A percentile compares a stretch with the other conserved stretches of the same genome.
These are phyloP conservation scores for Xanthoconium separans DNA, from an alignment of 1,284 basidiomycete species.

Conservation along the genomic window DNA sequence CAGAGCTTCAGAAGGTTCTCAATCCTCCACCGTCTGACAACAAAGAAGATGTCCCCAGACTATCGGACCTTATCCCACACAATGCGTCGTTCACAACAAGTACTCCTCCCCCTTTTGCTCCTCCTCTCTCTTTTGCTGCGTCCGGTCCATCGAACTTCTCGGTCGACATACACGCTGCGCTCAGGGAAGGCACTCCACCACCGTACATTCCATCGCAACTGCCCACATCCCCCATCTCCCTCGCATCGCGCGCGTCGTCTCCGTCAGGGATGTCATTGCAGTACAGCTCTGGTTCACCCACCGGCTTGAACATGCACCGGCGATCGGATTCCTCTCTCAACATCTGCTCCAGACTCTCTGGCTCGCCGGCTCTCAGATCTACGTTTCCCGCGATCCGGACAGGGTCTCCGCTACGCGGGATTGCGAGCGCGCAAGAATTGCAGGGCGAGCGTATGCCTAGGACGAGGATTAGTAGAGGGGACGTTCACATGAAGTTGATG, in stretches of 20 bases:
- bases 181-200: conserved; percentile 5
- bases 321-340: conserved; percentile 26
- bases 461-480: conserved; percentile 51
- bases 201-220: conserved; percentile 4
- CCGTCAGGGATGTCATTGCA: conserved; percentile 11
- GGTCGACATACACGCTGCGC: background rate
- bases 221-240: conserved; percentile 1
- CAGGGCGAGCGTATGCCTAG: conserved; percentile 26
- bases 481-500: conserved; percentile 49
- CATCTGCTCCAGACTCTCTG: conserved; percentile 13
- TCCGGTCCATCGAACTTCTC: conserved; percentile 21
- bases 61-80: conserved; percentile 25
- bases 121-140: conserved; percentile 19
- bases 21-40: conserved; percentile 10
- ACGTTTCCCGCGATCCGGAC: conserved; percentile 21
- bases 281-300: conserved; percentile 16
- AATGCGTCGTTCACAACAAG: conserved; percentile 27
- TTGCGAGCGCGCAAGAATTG: conserved; percentile 22
- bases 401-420: conserved; percentile 32
- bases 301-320: conserved; percentile 10
- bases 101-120: conserved; percentile 24
- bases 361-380: conserved; percentile 21
- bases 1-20: conserved; percentile 28
- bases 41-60: conserved; percentile 10
- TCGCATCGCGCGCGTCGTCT: conserved; percentile 7